Base-by-base conservation (phyloP, 2,329 filamentous ascomycete species). In the Parastagonospora nodorum region DNA sequence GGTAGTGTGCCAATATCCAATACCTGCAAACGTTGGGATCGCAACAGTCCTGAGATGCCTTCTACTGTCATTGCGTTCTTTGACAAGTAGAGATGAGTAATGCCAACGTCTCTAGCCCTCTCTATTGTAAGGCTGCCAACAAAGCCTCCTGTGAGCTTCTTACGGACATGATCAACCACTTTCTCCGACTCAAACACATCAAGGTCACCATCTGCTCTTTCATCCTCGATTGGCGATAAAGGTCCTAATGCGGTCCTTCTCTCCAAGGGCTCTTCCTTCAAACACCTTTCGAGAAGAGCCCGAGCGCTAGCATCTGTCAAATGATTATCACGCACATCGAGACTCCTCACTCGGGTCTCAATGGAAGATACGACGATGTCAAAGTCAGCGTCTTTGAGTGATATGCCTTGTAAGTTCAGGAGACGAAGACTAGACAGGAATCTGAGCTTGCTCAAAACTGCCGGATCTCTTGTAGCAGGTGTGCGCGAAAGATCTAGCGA, bases 71-170 rank as follows among this genome's bases (percentile, higher is more conserved):
- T 64, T 2, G 72, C 60, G 49, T 86, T 87, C 7, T 78, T 77
- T 3, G 83, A 77, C 11, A 86, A 76, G 59, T 84, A 84, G 2
- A 87, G 70, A 69, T 87, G 84, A 0, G 84, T 86, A 32, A 86
- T 78, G 2, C 84, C 84, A 8, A 75, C 71, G 58, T 80, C 75
- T 16, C 80, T 76, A 1, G 80, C 72, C 55, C 84, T 78, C 57
- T 86, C 83, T 27, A 85, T 78, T 32, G 80, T 78, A 28, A 84
- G 77, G 42, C 79, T 77, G 8, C 78, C 79, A 12, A 82, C 77
- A 36, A 83, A 79, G 1, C 68, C 68, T 32, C 55, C 53, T 0
- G 68, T 71, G 16, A 74, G 56, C 37, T 67, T 70, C 19, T 61
- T 63, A 2, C 81, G 69, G 16, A 85, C 72, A 42, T 79, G 80